These are phyloP conservation scores for Phytophthora pluvialis DNA, from an alignment of 352 stramenopile genomes.

Conservation along the genomic window DNA sequence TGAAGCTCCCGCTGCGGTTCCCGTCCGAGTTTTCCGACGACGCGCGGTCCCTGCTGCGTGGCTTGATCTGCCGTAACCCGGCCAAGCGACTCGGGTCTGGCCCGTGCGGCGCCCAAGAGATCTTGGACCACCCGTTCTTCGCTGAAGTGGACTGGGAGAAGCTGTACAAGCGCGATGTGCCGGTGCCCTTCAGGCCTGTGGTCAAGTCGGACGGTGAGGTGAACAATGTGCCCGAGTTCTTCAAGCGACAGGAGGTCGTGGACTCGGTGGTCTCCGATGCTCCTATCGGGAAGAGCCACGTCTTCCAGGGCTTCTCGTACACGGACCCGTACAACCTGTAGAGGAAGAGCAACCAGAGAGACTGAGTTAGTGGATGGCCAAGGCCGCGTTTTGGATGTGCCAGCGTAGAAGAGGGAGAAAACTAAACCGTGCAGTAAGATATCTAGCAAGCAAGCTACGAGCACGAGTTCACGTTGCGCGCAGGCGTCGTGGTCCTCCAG, in stretches of 20 bases:
- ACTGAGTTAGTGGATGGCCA: slow-evolving; percentile 25
- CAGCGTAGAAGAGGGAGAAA: slow-evolving; percentile 28
- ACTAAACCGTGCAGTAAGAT: slow-evolving; percentile 41
- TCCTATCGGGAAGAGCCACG: slow-evolving; percentile 68
- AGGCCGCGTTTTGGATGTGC: slow-evolving; percentile 32
- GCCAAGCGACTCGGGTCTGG: slow-evolving; percentile 77
- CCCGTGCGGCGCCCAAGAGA: slow-evolving; percentile 70
- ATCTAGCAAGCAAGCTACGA: slow-evolving; percentile 29
- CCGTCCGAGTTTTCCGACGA: slow-evolving; percentile 81
- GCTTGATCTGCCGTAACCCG: slow-evolving; percentile 78
- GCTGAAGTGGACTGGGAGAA: slow-evolving; percentile 74
- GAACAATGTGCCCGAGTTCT: slow-evolving; percentile 83
- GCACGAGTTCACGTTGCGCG: slow-evolving; percentile 6
- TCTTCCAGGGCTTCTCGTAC: slow-evolving; percentile 85
- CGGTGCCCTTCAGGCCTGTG: slow-evolving; percentile 68
- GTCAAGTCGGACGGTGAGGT: slow-evolving; percentile 77
- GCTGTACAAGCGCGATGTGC: slow-evolving; percentile 77
- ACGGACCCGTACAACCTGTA: slow-evolving; percentile 72
- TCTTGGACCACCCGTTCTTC: slow-evolving; percentile 90
- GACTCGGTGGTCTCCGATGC: slow-evolving; percentile 70
- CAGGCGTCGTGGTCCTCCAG: not conserved
- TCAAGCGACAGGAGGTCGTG: slow-evolving; percentile 79
- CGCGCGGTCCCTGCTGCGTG: slow-evolving; percentile 73
- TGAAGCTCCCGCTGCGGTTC: slow-evolving; percentile 75
- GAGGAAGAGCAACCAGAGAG: slow-evolving; percentile 7